Evolutionary conservation across 139 green algal species (phyloP).

Genomic region (Coelastrella sp.): DNA sequence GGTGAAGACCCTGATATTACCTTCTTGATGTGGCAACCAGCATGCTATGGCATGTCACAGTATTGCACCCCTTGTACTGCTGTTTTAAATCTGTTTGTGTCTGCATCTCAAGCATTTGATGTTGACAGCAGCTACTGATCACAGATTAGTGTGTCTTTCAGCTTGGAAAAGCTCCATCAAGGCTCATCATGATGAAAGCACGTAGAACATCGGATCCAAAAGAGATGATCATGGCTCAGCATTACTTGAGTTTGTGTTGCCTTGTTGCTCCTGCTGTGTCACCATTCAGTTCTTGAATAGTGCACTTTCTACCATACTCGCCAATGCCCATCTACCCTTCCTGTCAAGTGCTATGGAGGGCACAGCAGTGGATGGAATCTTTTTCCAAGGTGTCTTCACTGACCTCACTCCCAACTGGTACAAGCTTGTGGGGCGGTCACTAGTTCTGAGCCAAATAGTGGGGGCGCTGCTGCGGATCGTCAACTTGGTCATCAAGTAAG

Average conservation of each 20-base stretch:
- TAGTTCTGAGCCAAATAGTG: slow-evolving; percentile 57
- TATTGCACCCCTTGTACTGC: too few species aligned
- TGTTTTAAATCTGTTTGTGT: too few species aligned
- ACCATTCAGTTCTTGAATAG: slow-evolving; percentile 51
- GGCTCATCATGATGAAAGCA: too few species aligned
- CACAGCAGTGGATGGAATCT: slow-evolving; percentile 3
- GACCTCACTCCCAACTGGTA: slow-evolving; percentile 68
- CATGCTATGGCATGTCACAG: slow-evolving; percentile 8
- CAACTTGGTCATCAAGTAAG: slow-evolving; percentile 4
- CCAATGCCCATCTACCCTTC: slow-evolving; percentile 65
- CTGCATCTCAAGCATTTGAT: too few species aligned
- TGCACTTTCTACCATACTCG: slow-evolving; percentile 66
- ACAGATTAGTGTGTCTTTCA: too few species aligned
- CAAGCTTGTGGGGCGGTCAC: slow-evolving; percentile 55
- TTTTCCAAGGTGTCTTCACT: slow-evolving; percentile 57
- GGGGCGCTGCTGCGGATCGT: slow-evolving; percentile 17
- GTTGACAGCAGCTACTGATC: too few species aligned
- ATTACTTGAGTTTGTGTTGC: too few species aligned
- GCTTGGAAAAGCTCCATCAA: too few species aligned
- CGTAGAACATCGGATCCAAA: too few species aligned
- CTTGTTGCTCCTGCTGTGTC: too few species aligned
- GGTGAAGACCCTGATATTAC: slow-evolving; percentile 43
- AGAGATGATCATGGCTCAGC: too few species aligned
- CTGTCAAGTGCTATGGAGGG: slow-evolving; percentile 19
- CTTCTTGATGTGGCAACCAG: too few species aligned